Evolutionary conservation across 805 yeast genomes (phyloP).

Genomic region (Brettanomyces naardenensis): DNA sequence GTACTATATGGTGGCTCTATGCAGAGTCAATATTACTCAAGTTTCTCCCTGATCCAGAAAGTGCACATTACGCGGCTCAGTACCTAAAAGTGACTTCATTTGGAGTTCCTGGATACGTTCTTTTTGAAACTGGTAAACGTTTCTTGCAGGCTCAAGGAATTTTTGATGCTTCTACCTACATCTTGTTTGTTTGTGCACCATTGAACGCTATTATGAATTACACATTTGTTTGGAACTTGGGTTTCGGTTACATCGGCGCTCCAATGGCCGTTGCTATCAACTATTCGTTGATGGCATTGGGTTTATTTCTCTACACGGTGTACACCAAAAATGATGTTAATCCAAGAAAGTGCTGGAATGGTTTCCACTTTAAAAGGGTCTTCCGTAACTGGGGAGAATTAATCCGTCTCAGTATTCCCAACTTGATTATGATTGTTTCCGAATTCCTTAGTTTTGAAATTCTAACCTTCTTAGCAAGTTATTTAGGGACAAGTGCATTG

Average conservation of each 20-base stretch:
- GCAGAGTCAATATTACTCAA: conserved; percentile 39
- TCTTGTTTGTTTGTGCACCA: conserved; percentile 65
- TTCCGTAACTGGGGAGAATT: conserved; percentile 56
- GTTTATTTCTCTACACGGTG: conserved; percentile 40
- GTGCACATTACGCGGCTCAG: conserved; percentile 45
- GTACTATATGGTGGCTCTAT: conserved; percentile 51
- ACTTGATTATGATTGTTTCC: conserved; percentile 68
- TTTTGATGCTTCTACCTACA: conserved; percentile 74
- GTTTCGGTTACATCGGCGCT: conserved; percentile 66
- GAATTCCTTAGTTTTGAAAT: conserved; percentile 78
- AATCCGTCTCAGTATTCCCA: conserved; percentile 61
- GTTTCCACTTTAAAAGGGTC: conserved; percentile 26
- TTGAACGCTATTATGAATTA: conserved; percentile 63
- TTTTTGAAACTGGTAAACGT: conserved; percentile 65
- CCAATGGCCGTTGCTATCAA: conserved; percentile 68
- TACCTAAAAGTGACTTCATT: conserved; percentile 49
- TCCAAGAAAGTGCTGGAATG: conserved; percentile 30
- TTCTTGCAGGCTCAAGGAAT: conserved; percentile 72
- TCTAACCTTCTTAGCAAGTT: conserved; percentile 60
- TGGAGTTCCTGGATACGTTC: conserved; percentile 65
- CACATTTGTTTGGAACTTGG: conserved; percentile 60
- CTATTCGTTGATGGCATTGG: conserved; percentile 61
- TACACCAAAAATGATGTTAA: conserved; percentile 34
- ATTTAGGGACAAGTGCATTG: conserved; percentile 50
- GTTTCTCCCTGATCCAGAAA: conserved; percentile 35